phyloP scores from a whole-genome alignment of 768 basidiomycete species.

The Naematelia encephala region DNA sequence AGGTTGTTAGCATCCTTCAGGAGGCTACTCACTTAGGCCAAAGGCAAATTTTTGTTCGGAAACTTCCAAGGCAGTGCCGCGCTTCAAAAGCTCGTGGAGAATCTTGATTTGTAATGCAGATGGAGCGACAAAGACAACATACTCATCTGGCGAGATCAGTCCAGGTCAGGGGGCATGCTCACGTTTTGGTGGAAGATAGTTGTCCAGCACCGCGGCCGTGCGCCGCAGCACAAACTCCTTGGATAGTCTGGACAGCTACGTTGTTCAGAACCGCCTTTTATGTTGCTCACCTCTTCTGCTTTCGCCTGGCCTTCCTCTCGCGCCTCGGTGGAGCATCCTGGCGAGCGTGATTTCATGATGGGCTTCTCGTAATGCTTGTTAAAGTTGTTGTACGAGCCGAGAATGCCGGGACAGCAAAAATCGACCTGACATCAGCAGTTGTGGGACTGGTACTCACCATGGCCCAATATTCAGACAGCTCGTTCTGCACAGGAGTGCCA shows the following conservation, averaged over 20 bases:
- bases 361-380: slow-evolving; percentile 73
- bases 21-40: slow-evolving; percentile 33
- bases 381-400: slow-evolving; percentile 56
- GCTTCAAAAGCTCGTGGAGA: slow-evolving; percentile 70
- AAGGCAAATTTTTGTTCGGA: slow-evolving; percentile 36
- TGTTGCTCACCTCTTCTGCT: slow-evolving; percentile 62
- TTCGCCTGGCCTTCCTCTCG: slow-evolving; percentile 74
- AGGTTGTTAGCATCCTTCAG: background rate
- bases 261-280: slow-evolving; percentile 7
- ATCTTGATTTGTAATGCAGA: slow-evolving; percentile 77
- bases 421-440: slow-evolving; percentile 60
- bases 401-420: slow-evolving; percentile 88
- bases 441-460: slow-evolving; percentile 62
- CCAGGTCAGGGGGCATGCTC: slow-evolving; percentile 35
- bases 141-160: slow-evolving; percentile 67
- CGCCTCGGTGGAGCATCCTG: slow-evolving; percentile 68
- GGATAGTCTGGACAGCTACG: slow-evolving; percentile 67
- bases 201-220: slow-evolving; percentile 74
- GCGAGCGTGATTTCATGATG: slow-evolving; percentile 79
- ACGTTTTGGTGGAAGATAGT: slow-evolving; percentile 90
- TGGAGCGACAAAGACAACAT: slow-evolving; percentile 93
- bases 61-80: slow-evolving; percentile 57
- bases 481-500: slow-evolving; percentile 97
- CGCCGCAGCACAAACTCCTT: slow-evolving; percentile 87
- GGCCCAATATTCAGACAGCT: slow-evolving; percentile 88